phyloP scores from a whole-genome alignment of 2,329 filamentous ascomycete genomes.

The Podosphaera xanthii region DNA sequence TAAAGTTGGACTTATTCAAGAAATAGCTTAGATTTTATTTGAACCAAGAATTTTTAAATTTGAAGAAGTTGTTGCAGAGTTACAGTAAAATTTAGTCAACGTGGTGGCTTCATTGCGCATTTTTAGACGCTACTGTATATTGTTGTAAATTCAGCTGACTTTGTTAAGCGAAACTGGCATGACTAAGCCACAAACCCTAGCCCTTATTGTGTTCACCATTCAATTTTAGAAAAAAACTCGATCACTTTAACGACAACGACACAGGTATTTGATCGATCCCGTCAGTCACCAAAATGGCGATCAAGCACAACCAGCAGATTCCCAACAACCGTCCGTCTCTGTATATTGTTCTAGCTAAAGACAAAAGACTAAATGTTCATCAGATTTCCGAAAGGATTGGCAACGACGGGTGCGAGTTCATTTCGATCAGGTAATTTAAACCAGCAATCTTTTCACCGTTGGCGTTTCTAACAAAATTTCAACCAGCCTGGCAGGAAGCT shows the following conservation, averaged over 20 bases:
- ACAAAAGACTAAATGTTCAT: slow-evolving; percentile 16
- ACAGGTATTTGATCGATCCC: slow-evolving; percentile 13
- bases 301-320: slow-evolving; percentile 99
- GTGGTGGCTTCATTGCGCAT: too few species aligned
- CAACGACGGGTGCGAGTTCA: slow-evolving; percentile 96
- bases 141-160: too few species aligned
- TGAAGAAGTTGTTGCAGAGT: too few species aligned
- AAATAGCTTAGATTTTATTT: too few species aligned
- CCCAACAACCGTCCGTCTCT: slow-evolving; percentile 67
- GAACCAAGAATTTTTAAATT: too few species aligned
- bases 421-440: slow-evolving; percentile 81
- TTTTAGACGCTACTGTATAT: too few species aligned
- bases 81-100: too few species aligned
- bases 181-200: neutral
- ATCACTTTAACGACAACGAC: slow-evolving; percentile 6
- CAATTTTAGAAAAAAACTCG: slow-evolving; percentile 3
- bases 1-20: too few species aligned
- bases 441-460: slow-evolving; percentile 9
- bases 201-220: slow-evolving; percentile 4
- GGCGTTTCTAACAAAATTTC: slow-evolving; percentile 10
- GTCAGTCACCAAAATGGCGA: slow-evolving; percentile 34
- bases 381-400: slow-evolving; percentile 99
- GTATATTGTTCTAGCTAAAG: slow-evolving; percentile 10
- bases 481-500: slow-evolving; percentile 83
- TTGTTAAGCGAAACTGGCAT: neutral